Evolutionary conservation across 202 grass and related monocot genomes (phyloP), one percentile per base, ranked within the genome.

Genomic region (Zizania palustris): DNA sequence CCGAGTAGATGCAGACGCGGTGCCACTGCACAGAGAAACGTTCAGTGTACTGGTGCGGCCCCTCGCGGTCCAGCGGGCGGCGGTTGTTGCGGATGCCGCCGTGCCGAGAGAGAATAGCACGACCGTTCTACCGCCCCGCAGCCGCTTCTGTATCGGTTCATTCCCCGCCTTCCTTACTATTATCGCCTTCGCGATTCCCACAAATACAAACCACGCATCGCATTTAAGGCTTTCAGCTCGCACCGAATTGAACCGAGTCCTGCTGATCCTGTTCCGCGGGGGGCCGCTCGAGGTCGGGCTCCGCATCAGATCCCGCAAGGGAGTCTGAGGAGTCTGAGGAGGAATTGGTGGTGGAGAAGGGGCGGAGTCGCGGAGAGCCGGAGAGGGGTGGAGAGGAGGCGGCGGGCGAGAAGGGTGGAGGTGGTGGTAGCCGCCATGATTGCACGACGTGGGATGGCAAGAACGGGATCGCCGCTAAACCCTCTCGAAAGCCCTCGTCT

Each of bases 21-120:
- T 98, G 96, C 96, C 96, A 98, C 87, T 98, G 96, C 85, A 95
- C 89, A n/a, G 89, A 43, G 87, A 83, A 90, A 19, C 96, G 78
- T 4, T 90, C 80, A 0, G 92, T 89, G 49, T 95, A 92, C 51
- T 92, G 89, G 63, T 89, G 85, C 16, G 96, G 89, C 44, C 88
- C 89, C 73, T 92, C 96, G 39, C 85, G 75, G 2, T 91, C 85
- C 49, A 95, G 49, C 28, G 91, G 96, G 73, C 91, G 89, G 62
- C 96, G 91, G 71, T 92, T 98, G 87, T 98, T 98, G 54, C 89
- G 89, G 62, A 98, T 95, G 66, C 96, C 96, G 9, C 96, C 91
- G 4, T 98, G 51, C 82, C 96, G 4, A 98, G 85, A 5, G 89
- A 95, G 83, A 98, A 92, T 15, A 95, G 83, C 61, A 89, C 87